A percentile compares a stretch with the other conserved stretches of the same genome.
phyloP scores from a whole-genome alignment of 768 basidiomycete genomes.

The Dacryopinax primogenitus region DNA sequence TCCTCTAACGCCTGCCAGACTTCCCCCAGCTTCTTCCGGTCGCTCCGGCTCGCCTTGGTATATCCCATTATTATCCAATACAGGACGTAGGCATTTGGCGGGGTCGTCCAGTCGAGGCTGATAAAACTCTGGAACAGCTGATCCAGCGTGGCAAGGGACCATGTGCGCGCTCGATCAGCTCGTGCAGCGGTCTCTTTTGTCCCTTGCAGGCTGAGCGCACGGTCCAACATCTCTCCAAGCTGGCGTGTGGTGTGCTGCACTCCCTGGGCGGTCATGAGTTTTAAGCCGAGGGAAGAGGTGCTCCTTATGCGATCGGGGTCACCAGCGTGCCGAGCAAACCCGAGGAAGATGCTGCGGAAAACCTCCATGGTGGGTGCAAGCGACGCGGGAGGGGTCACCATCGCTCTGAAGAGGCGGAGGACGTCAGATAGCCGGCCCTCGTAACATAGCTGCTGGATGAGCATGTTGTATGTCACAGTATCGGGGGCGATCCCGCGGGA shows the following conservation, averaged over 20 bases:
- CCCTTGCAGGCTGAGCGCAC: neutral
- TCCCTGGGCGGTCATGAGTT: neutral
- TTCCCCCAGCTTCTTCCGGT: conserved; percentile 38
- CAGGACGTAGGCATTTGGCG: conserved; percentile 37
- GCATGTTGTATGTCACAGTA: conserved; percentile 48
- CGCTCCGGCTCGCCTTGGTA: conserved; percentile 42
- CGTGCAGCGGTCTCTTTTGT: neutral
- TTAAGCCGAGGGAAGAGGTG: neutral
- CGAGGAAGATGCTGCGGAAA: conserved; percentile 63
- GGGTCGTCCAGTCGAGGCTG: conserved; percentile 28
- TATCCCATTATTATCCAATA: conserved; percentile 62
- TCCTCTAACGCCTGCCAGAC: conserved; percentile 47
- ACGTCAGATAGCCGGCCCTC: conserved; percentile 49
- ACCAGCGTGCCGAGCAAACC: conserved; percentile 50
- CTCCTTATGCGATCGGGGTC: conserved; percentile 7
- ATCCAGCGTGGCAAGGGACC: conserved; percentile 47
- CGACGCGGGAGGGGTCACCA: conserved; percentile 31
- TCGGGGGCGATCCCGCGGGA: conserved; percentile 40
- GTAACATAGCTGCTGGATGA: conserved; percentile 61
- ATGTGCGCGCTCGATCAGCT: conserved; percentile 22
- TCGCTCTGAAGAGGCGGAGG: conserved; percentile 50
- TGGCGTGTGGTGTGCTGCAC: neutral
- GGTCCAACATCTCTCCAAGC: neutral
- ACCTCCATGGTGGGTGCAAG: conserved; percentile 39
- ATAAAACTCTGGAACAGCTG: conserved; percentile 52